Evolutionary conservation across 164 flowering plant genomes (phyloP), one percentile per base, ranked within the genome.

Genomic region (Echeveria elegans): DNA sequence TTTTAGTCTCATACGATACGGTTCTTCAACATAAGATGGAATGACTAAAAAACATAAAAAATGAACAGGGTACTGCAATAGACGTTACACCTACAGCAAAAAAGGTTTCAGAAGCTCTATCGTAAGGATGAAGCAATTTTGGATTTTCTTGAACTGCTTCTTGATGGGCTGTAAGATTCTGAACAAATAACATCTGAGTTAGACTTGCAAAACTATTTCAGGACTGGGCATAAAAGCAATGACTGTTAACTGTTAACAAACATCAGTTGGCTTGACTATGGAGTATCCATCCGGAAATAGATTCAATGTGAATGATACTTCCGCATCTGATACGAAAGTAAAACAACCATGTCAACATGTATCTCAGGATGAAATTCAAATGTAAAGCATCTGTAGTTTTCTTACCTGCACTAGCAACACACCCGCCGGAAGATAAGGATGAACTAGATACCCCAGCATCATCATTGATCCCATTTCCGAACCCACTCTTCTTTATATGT

Each of bases 231-330:
- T 53, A 26, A 67, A 40, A 67, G 56, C 43, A 53, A 15, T 34
- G n/a, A n/a, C n/a, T 34, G 5, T 34, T 34, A 23, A n/a, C 34
- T 43, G 30, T 47, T n/a, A 66, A 75, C 96, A 78, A 71, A 91
- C 99, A 96, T 91, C 96, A 16, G 77, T 66, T 28, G 95, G 86
- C 70, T 86, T 89, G 63, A 79, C 85, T 58, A 94, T 77, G 23
- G 84, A 84, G 78, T 82, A 94, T 69, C 99, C 99, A 82, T 94
- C 85, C n/a, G 78, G 84, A 71, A 79, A 88, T 59, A 94, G 90
- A 77, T 82, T 86, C 77, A 95, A 77, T 21, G 82, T 81, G 80
- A 91, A 89, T 40, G 97, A 95, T 50, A 83, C 86, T 79, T 88
- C 93, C 69, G 73, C 76, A 34, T 84, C 98, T 93, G 82, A 24